A percentile compares a stretch with the other conserved stretches of the same genome.
These are phyloP conservation scores for Nemania serpens DNA, from an alignment of 2,329 filamentous ascomycete species.

Conservation along the genomic window DNA sequence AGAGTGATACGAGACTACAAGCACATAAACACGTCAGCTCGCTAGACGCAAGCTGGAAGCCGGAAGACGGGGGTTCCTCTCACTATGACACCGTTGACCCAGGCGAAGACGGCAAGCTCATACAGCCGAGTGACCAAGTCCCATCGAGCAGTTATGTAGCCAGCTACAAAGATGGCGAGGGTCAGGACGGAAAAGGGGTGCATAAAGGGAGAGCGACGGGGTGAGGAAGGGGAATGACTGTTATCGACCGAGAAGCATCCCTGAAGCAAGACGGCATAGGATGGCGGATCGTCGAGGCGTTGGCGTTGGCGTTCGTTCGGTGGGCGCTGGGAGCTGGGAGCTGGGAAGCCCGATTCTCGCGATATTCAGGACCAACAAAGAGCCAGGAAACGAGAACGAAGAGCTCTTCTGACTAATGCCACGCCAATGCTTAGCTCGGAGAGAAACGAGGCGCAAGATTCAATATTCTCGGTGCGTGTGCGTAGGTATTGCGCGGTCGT, in stretches of 20 bases:
- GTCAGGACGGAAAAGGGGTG: slow-evolving; percentile 97
- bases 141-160: slow-evolving; percentile 99
- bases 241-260: slow-evolving; percentile 36
- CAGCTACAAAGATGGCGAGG: slow-evolving; percentile 97
- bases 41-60: not conserved
- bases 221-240: slow-evolving; percentile 48
- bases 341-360: not conserved
- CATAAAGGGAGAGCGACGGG: slow-evolving; percentile 59
- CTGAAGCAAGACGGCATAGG: slow-evolving; percentile 19
- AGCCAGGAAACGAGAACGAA: no score
- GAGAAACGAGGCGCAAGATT: no score
- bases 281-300: not conserved
- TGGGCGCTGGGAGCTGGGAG: not conserved
- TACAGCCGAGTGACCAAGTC: slow-evolving; percentile 95
- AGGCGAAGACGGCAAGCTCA: slow-evolving; percentile 96
- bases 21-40: slow-evolving; percentile 1
- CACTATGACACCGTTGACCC: slow-evolving; percentile 98
- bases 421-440: no score
- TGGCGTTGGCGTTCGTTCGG: no score
- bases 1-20: slow-evolving; percentile 79
- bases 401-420: no score
- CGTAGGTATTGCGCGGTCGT: no score
- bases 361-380: no score
- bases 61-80: slow-evolving; percentile 38
- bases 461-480: no score